These are phyloP conservation scores for Pythium pectinolyticum DNA, from an alignment of 352 stramenopile genomes.

Conservation along the genomic window DNA sequence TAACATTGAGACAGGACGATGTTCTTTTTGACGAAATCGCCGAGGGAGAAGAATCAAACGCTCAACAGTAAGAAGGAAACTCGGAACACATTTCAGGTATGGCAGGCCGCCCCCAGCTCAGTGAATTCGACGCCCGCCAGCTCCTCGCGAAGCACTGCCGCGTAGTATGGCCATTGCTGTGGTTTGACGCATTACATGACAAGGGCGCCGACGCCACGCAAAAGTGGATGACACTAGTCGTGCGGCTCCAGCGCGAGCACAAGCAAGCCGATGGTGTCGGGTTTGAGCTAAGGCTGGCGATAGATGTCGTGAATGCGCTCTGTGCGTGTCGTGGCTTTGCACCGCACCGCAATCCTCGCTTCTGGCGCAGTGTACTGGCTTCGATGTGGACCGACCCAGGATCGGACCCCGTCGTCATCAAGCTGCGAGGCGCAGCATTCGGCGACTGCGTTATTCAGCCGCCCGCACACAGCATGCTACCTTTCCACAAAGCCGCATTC, in stretches of 20 bases:
- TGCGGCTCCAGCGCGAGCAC: background rate
- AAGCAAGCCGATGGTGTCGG: background rate
- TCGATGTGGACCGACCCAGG: background rate
- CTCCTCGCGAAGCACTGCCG: background rate
- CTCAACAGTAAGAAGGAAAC: too few species aligned
- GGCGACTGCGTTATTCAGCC: background rate
- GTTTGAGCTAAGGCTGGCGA: constrained; percentile 1
- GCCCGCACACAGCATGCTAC: background rate
- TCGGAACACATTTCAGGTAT: too few species aligned
- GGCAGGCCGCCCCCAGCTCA: too few species aligned
- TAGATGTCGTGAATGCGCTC: constrained; percentile 5
- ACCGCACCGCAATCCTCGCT: background rate
- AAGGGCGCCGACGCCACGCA: background rate
- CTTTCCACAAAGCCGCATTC: background rate
- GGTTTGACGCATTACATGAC: background rate
- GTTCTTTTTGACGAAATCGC: too few species aligned
- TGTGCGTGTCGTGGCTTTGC: constrained; percentile 1
- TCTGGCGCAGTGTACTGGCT: background rate
- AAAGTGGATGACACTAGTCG: background rate
- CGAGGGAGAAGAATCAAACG: too few species aligned
- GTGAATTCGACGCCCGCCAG: too few species aligned
- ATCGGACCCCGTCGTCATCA: background rate
- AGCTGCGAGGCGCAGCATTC: background rate
- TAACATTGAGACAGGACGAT: too few species aligned
- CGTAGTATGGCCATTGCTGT: background rate